Base-by-base conservation (phyloP, 352 stramenopile species). In the Globisporangium parvum region DNA sequence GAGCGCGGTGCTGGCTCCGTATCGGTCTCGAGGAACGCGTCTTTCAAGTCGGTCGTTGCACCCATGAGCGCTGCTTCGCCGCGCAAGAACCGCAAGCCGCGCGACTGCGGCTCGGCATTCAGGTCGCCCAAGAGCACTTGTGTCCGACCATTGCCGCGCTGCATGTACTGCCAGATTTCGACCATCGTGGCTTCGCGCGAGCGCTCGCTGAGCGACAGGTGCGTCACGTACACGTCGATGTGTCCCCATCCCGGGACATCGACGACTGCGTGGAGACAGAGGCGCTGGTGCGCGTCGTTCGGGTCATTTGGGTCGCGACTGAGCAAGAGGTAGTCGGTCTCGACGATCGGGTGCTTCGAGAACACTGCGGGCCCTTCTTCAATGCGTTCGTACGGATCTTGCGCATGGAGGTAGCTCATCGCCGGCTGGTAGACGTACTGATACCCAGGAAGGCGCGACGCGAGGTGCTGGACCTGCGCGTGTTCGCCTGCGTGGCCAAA, bases 401-500 rank as follows among this genome's bases (percentile, higher is more conserved):
- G 63, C 1, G 66, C 62, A 54, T 92, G 87, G 39, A 90, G 51
- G 48, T 95, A 95, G 55, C 68, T 87, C 87, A 95, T 96, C 10
- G 85, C 87, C 9, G 83, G 74, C 53, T 93, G 87, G 47, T 93
- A 93, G 4, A 94, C 85, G 54, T 81, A 95, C 56, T 96, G 83
- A 53, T 87, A 95, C 0, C 67, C 74, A 1, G 77, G 70, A 8
- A 96, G 62, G 0, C 85, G 69, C 9, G 69, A 53, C 0, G 68
- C 67, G 42, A 96, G 66, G 61, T 95, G 87, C 64, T 88, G 72
- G 20, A 95, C 71, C 47, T 95, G 87, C 3, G 78, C 77, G 42
- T 92, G 86, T 9, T 83, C 60, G 23, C 78, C 79, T 6, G 54
- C 64, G 0, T 70, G 48, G 20, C 84, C 84, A 33, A 96, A 85